Percentiles rank a stretch among this genome's conserved stretches.
Evolutionary conservation across 2,329 filamentous ascomycete species (phyloP).

Genomic region (Trichoderma brevicompactum): DNA sequence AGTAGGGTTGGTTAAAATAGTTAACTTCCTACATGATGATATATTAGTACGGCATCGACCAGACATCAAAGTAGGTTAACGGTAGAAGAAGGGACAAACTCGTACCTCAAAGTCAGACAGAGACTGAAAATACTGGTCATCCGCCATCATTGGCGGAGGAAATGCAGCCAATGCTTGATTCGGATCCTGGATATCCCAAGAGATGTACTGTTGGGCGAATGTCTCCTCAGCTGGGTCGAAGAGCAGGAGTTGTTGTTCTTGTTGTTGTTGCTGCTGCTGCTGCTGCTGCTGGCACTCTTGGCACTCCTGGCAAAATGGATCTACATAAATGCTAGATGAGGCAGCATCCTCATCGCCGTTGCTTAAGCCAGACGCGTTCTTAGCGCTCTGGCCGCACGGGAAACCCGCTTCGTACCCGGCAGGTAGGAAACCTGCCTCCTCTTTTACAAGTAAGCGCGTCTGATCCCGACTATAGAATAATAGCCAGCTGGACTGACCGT

Average conservation of each 20-base stretch:
- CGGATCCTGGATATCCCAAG: background rate
- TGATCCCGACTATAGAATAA: background rate
- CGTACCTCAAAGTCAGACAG: slow-evolving; percentile 33
- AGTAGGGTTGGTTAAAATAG: slow-evolving; percentile 21
- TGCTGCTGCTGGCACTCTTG: background rate
- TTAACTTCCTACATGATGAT: slow-evolving; percentile 4
- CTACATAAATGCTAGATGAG: background rate
- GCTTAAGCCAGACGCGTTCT: too few species aligned
- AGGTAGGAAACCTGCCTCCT: background rate
- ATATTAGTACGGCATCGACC: background rate
- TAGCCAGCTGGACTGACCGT: slow-evolving; percentile 24
- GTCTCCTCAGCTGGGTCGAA: background rate
- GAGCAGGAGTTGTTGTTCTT: too few species aligned
- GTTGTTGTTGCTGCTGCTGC: too few species aligned
- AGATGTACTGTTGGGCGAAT: background rate
- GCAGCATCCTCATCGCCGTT: background rate
- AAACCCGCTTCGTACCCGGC: background rate
- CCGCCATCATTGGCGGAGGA: slow-evolving; percentile 11
- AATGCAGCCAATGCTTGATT: background rate
- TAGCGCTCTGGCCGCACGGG: background rate
- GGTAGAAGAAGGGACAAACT: background rate
- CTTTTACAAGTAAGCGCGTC: slow-evolving; percentile 3
- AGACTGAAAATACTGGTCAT: slow-evolving; percentile 30
- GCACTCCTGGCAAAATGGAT: background rate
- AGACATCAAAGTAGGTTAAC: background rate